Conservation (phyloP, 208 protist species). For the Ichthyophonus hoferi region DNA sequence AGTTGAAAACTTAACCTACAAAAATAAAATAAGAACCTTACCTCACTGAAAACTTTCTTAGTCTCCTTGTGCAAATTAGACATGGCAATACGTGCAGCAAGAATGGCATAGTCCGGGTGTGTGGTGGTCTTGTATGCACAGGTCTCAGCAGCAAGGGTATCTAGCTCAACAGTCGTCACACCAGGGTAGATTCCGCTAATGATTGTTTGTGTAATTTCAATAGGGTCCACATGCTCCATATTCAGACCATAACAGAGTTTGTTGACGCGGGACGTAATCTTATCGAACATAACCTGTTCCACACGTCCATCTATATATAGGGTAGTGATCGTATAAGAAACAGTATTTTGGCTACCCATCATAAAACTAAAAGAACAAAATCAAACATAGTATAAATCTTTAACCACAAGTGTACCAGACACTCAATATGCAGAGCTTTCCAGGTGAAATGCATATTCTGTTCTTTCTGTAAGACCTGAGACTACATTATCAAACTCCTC, state of each 20-base stretch:
- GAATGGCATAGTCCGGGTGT: constrained; percentile 93
- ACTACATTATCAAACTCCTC: too few relatives aligned
- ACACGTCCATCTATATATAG: constrained; percentile 48
- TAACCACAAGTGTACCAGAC: too few relatives aligned
- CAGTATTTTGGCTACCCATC: too few relatives aligned
- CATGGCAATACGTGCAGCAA: constrained; percentile 92
- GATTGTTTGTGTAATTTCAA: constrained; percentile 77
- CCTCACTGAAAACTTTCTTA: constrained; percentile 66
- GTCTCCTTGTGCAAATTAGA: constrained; percentile 95
- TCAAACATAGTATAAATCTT: too few relatives aligned
- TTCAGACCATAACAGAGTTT: constrained; percentile 65
- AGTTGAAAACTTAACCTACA: too few relatives aligned
- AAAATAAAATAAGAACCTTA: too few relatives aligned
- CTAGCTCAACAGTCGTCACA: constrained; percentile 80
- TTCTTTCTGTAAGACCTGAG: too few relatives aligned
- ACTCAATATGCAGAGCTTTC: too few relatives aligned
- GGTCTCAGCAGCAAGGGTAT: constrained; percentile 89
- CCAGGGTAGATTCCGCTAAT: constrained; percentile 72
- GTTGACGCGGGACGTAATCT: constrained; percentile 67
- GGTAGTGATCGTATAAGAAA: too few relatives aligned
- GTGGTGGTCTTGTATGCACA: constrained; percentile 82
- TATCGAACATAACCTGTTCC: constrained; percentile 66
- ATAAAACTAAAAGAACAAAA: too few relatives aligned
- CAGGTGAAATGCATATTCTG: too few relatives aligned
- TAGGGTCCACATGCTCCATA: constrained; percentile 58